phyloP scores from a whole-genome alignment of 805 yeast species.

The Ogataea naganishii region DNA sequence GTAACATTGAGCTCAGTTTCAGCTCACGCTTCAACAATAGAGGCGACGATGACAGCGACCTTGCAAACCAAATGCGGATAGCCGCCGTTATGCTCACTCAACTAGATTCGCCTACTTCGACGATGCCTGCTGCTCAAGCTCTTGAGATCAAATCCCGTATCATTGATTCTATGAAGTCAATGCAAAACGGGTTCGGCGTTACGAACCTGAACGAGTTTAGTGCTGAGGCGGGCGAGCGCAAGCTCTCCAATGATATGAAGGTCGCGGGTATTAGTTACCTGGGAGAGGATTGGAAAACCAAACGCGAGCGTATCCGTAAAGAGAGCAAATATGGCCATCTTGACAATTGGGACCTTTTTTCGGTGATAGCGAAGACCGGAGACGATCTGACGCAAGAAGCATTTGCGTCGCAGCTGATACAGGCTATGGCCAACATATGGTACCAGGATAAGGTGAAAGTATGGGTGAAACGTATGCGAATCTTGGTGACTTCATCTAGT shows the following conservation, averaged over 20 bases:
- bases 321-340: constrained; percentile 77
- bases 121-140: constrained; percentile 50
- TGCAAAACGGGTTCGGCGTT: constrained; percentile 59
- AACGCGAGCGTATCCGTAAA: constrained; percentile 70
- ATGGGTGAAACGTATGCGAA: constrained; percentile 93
- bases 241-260: constrained; percentile 85
- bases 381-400: constrained; percentile 96
- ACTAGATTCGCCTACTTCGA: constrained; percentile 51
- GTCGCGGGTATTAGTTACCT: constrained; percentile 66
- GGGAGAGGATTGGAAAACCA: constrained; percentile 90
- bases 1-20: constrained; percentile 19
- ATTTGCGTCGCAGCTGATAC: constrained; percentile 90
- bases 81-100: constrained; percentile 94
- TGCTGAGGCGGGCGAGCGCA: constrained; percentile 84
- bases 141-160: constrained; percentile 60
- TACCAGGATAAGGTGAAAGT: constrained; percentile 54
- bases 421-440: constrained; percentile 85
- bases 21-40: constrained; percentile 13
- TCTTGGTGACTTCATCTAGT: constrained; percentile 80
- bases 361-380: constrained; percentile 95
- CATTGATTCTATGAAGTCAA: constrained; percentile 64
- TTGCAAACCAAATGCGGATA: constrained; percentile 91
- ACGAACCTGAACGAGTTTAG: constrained; percentile 40
- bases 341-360: constrained; percentile 89
- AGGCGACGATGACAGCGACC: constrained; percentile 28